These are phyloP conservation scores for Sphagnurus paluster DNA, from an alignment of 1,284 basidiomycete species.

Conservation along the genomic window DNA sequence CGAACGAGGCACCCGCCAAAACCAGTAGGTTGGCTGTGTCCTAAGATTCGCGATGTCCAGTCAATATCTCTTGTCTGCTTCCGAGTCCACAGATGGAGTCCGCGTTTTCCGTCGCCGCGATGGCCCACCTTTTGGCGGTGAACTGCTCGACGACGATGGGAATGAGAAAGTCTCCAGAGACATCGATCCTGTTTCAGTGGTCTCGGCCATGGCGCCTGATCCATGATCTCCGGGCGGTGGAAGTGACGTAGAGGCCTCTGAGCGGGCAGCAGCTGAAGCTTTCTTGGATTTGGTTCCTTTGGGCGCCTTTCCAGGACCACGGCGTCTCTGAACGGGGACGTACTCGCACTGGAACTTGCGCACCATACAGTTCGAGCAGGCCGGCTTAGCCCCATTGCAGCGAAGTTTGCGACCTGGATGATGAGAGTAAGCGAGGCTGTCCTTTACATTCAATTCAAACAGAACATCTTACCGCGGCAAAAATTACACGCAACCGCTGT, in stretches of 20 bases:
- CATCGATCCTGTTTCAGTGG: slow-evolving; percentile 28
- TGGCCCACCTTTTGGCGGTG: slow-evolving; percentile 15
- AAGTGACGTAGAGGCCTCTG: slow-evolving; percentile 20
- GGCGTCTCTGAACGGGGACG: slow-evolving; percentile 51
- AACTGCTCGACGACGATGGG: slow-evolving; percentile 22
- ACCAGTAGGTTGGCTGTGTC: slow-evolving; percentile 16
- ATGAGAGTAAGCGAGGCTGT: slow-evolving; percentile 13
- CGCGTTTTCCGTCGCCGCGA: slow-evolving; percentile 8
- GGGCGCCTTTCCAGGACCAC: slow-evolving; percentile 70
- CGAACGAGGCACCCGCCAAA: slow-evolving; percentile 21
- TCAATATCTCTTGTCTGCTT: slow-evolving; percentile 16
- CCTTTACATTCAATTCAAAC: slow-evolving; percentile 13
- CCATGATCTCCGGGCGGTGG: slow-evolving; percentile 13
- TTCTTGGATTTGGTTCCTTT: slow-evolving; percentile 45
- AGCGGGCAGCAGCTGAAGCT: slow-evolving; percentile 17
- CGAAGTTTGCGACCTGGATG: slow-evolving; percentile 65
- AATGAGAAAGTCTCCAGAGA: slow-evolving; percentile 27
- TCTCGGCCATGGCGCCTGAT: slow-evolving; percentile 21
- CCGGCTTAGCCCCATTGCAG: slow-evolving; percentile 64
- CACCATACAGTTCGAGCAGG: slow-evolving; percentile 57
- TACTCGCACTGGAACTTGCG: slow-evolving; percentile 55
- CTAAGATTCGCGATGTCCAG: slow-evolving; percentile 15
- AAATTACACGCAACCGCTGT: slow-evolving; percentile 67
- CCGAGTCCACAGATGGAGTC: slow-evolving; percentile 16
- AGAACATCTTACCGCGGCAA: slow-evolving; percentile 58